Percentiles rank a stretch among this genome's conserved stretches.
These are phyloP conservation scores for Penicillium cosmopolitanum DNA, from an alignment of 495 filamentous ascomycete genomes.

Conservation along the genomic window DNA sequence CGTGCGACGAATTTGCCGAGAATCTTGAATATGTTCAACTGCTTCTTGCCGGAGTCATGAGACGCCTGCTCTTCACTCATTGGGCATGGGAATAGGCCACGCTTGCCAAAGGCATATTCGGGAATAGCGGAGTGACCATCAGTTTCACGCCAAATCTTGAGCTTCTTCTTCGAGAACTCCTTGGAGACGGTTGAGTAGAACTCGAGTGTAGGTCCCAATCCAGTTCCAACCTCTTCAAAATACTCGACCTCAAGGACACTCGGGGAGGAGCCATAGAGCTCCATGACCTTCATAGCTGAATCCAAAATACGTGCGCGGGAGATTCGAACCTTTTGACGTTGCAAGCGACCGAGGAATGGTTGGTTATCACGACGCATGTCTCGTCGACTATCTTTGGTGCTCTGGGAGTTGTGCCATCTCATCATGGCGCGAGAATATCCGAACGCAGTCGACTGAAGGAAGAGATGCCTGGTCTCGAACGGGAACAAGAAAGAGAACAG, in stretches of 20 bases:
- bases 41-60: conserved; percentile 76
- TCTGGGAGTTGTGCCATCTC: conserved; percentile 92
- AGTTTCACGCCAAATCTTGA: conserved; percentile 94
- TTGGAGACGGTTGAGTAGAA: conserved; percentile 98
- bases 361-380: conserved; percentile 86
- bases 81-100: conserved; percentile 90
- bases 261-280: conserved; percentile 92
- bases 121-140: conserved; percentile 68
- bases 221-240: conserved; percentile 98
- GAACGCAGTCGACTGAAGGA: conserved; percentile 97
- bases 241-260: conserved; percentile 98
- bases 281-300: conserved; percentile 99
- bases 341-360: conserved; percentile 88
- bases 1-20: conserved; percentile 97
- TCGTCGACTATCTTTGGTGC: conserved; percentile 73
- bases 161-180: conserved; percentile 95
- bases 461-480: conserved; percentile 96
- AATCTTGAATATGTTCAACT: conserved; percentile 86
- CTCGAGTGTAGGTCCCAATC: conserved; percentile 93
- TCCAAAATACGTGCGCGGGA: conserved; percentile 91
- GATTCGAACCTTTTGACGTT: conserved; percentile 97
- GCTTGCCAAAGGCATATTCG: conserved; percentile 85
- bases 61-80: conserved; percentile 79
- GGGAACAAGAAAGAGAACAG: conserved; percentile 98
- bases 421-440: conserved; percentile 98